Base-by-base conservation (phyloP, 2,329 filamentous ascomycete genomes). In the Leptodontidium sp. region DNA sequence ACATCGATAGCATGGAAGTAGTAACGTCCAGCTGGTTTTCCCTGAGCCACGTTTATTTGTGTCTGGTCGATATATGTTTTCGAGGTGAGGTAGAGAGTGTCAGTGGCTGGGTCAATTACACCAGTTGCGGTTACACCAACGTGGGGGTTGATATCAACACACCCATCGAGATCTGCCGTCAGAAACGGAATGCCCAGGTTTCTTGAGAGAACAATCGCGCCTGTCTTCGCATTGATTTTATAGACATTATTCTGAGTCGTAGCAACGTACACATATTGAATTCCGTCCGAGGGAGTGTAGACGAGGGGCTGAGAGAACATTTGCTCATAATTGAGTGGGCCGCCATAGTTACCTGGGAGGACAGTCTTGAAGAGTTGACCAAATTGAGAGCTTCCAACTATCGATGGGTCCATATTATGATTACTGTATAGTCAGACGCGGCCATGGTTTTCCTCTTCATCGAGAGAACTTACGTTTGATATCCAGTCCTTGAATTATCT, bases 351-450 rank as follows among this genome's bases (percentile, higher is more conserved):
- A 6, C 87, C 87, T 0, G 86, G 85, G 1, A 89, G 80, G 0
- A 74, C 59, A 0, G 84, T 84, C 72, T 81, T 83, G 80, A 87
- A 89, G 8, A 88, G 77, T 68, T 87, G 84, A 24, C 83, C 85
- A 71, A 89, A 90, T 62, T 85, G 82, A 2, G 83, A 77, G 66
- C 85, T 86, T 50, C 80, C 83, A 1, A 90, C 86, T 9, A 89
- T 79, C 15, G 84, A 81, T 0, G 88, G 88, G 73, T 90, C 86
- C 84, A 90, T 86, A 77, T 90, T 90, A 75, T 90, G 87, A 74
- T 87, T 89, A 24, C 77, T 79, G 43, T 17, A 12, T 21, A 2
- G 57, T 72, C 55, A 71, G 66, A 45, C 15, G 5, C 24, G 38
- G 35, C 35, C 14, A 69, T 29, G 3, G 58, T 71, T 55, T 71